Percentiles rank a stretch among this genome's conserved stretches.
Conservation (phyloP, 768 basidiomycete species). For the Boletus patriciae region DNA sequence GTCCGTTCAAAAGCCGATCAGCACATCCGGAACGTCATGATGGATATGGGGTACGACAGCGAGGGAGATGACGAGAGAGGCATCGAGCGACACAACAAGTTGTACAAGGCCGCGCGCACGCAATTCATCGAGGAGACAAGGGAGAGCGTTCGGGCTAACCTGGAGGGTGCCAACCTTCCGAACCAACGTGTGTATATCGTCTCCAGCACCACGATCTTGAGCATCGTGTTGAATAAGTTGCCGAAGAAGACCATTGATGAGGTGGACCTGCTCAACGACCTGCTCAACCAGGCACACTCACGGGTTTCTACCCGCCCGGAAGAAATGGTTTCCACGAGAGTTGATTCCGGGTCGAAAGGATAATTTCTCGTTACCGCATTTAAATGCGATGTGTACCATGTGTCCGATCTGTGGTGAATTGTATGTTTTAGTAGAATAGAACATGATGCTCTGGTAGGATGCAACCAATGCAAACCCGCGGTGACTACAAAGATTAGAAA, state of each 20-base stretch:
- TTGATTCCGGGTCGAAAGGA: too few species aligned
- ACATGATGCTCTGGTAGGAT: not conserved
- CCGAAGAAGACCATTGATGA: conserved; percentile 9
- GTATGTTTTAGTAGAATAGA: not conserved
- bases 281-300: not conserved
- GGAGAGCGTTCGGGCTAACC: conserved; percentile 12
- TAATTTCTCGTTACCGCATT: too few species aligned
- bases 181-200: conserved; percentile 27
- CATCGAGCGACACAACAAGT: not conserved
- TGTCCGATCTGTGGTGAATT: not conserved
- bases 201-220: conserved; percentile 14
- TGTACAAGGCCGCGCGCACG: conserved; percentile 9
- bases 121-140: conserved; percentile 11
- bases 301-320: not conserved
- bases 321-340: not conserved
- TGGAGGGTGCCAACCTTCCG: conserved; percentile 18
- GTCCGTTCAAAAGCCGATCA: conserved; percentile 40
- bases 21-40: conserved; percentile 28
- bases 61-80: conserved; percentile 19
- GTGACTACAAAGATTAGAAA: too few species aligned
- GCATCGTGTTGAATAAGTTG: conserved; percentile 11
- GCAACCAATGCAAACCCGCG: too few species aligned
- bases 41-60: conserved; percentile 22
- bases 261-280: not conserved
- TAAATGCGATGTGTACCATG: too few species aligned